These are phyloP conservation scores for Stereocaulon alpinum DNA, from an alignment of 495 filamentous ascomycete genomes.

Conservation along the genomic window DNA sequence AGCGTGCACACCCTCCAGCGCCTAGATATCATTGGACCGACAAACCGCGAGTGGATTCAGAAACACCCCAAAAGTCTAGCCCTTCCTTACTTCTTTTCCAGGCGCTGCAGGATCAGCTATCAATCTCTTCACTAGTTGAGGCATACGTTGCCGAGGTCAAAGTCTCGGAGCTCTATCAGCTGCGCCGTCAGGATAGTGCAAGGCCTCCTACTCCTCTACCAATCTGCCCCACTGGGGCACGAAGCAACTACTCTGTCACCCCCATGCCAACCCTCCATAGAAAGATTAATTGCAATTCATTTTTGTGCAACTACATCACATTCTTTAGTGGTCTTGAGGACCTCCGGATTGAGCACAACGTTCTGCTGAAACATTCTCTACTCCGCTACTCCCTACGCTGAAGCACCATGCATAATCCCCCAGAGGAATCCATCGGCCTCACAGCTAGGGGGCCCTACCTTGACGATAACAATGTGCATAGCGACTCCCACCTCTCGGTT, in stretches of 20 bases:
- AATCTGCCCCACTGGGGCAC: neutral
- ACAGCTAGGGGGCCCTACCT: neutral
- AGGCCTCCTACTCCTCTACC: neutral
- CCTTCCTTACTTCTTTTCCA: neutral
- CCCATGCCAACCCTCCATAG: neutral
- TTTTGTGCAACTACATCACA: neutral
- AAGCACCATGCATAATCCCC: neutral
- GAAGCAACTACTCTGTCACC: neutral
- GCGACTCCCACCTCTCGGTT: conserved; percentile 1
- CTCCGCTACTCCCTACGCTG: neutral
- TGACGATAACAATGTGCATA: conserved; percentile 1
- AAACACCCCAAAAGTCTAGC: neutral
- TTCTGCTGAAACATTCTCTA: neutral
- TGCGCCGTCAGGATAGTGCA: neutral
- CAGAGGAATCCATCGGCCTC: conserved; percentile 1
- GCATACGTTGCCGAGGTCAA: neutral
- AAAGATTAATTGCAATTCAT: neutral
- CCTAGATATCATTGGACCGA: neutral
- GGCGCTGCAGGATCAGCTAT: neutral
- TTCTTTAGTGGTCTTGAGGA: neutral
- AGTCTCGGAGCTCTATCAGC: neutral
- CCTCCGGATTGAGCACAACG: neutral
- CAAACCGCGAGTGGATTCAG: neutral
- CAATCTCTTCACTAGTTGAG: neutral
- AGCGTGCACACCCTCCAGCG: neutral